Conservation (phyloP, 495 filamentous ascomycete species). For the Penicilliopsis zonata region DNA sequence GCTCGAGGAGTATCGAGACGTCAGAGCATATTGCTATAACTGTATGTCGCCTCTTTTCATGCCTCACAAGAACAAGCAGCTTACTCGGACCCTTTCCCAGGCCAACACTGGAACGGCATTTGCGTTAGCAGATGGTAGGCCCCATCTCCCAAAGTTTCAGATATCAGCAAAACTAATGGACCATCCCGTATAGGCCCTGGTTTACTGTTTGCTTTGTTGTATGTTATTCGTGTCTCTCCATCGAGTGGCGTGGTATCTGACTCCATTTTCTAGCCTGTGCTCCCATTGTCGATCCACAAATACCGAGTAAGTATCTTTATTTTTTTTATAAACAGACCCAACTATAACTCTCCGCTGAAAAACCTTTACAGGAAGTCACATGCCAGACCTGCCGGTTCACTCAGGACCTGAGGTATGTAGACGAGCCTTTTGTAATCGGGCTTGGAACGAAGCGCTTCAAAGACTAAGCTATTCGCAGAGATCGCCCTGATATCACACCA, state of each 20-base stretch:
- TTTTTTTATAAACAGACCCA: not conserved
- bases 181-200: slow-evolving; percentile 32
- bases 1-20: slow-evolving; percentile 42
- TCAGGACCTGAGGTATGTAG: slow-evolving; percentile 36
- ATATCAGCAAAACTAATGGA: slow-evolving; percentile 6
- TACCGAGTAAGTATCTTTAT: slow-evolving; percentile 25
- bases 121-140: slow-evolving; percentile 41
- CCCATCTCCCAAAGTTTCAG: not conserved
- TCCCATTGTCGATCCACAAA: slow-evolving; percentile 38
- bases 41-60: slow-evolving; percentile 20
- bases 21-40: slow-evolving; percentile 43
- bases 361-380: slow-evolving; percentile 28
- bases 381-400: slow-evolving; percentile 42
- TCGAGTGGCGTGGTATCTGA: not conserved
- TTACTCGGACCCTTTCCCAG: slow-evolving; percentile 9
- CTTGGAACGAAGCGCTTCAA: slow-evolving; percentile 5
- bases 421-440: not conserved
- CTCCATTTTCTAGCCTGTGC: slow-evolving; percentile 22
- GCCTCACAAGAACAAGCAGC: not conserved
- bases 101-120: slow-evolving; percentile 39
- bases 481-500: slow-evolving; percentile 35
- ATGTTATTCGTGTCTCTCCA: slow-evolving; percentile 7
- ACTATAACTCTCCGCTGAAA: not conserved
- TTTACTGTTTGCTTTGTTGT: slow-evolving; percentile 46
- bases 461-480: slow-evolving; percentile 9